These are phyloP conservation scores for Saitozyma sp. DNA, from an alignment of 768 basidiomycete genomes.

Conservation along the genomic window DNA sequence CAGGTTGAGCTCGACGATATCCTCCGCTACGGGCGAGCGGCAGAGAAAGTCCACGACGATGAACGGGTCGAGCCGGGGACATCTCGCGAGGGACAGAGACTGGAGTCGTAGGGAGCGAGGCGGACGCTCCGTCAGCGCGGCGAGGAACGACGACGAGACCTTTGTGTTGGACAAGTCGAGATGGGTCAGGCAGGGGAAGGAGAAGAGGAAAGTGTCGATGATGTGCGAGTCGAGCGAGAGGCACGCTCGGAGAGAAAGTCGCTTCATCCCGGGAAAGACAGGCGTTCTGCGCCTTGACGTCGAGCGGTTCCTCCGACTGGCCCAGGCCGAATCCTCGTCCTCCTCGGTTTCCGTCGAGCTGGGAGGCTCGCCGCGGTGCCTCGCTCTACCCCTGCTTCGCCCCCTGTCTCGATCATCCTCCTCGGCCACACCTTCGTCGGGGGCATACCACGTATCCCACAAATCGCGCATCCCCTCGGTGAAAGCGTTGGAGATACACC, in stretches of 20 bases:
- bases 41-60: conserved; percentile 74
- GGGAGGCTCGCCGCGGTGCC: conserved; percentile 13
- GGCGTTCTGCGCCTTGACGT: conserved; percentile 19
- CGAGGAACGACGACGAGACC: conserved; percentile 40
- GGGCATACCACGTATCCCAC: conserved; percentile 55
- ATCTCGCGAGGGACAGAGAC: conserved; percentile 81
- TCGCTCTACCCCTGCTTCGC: conserved; percentile 30
- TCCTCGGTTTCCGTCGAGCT: conserved; percentile 29
- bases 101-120: conserved; percentile 63
- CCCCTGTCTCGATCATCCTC: conserved; percentile 28
- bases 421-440: conserved; percentile 26
- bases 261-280: conserved; percentile 35
- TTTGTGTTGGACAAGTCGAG: conserved; percentile 52
- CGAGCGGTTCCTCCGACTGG: neutral
- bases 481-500: conserved; percentile 89
- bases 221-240: conserved; percentile 43
- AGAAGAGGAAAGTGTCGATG: conserved; percentile 38
- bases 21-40: conserved; percentile 63
- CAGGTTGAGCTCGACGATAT: conserved; percentile 70
- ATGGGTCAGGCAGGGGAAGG: conserved; percentile 50
- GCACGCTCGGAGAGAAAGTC: conserved; percentile 50
- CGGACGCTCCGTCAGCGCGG: conserved; percentile 58
- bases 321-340: conserved; percentile 20
- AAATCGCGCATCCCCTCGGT: conserved; percentile 82
- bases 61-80: conserved; percentile 76